Evolutionary conservation across 2,329 filamentous ascomycete genomes (phyloP), one percentile per base, ranked within the genome.

Genomic region (Sclerotinia borealis): DNA sequence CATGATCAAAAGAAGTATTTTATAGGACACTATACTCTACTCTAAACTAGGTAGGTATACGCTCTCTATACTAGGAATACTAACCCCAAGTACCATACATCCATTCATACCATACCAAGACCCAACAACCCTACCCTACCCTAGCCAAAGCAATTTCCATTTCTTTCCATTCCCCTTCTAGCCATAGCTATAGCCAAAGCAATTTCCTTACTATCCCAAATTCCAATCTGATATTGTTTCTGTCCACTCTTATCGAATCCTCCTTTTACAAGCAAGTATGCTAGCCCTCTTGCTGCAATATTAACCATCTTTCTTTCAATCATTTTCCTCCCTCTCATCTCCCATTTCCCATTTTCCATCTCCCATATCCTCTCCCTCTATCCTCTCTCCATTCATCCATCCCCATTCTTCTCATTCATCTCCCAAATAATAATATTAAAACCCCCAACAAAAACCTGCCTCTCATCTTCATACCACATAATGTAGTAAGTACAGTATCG

Each of bases 131-230:
- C n/a, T n/a, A n/a, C n/a, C n/a, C n/a, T n/a, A n/a, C 25, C 9
- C 2, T 39, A 39, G 48, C 48, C 48, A 50, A 39, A 50, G 48
- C 43, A n/a, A 47, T 25, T n/a, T n/a, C n/a, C n/a, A n/a, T n/a
- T n/a, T n/a, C n/a, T n/a, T n/a, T n/a, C n/a, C n/a, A n/a, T n/a
- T n/a, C n/a, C n/a, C n/a, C n/a, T n/a, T n/a, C n/a, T n/a, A n/a
- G n/a, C n/a, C n/a, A n/a, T n/a, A 51, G 48, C 48, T 29, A 51
- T 55, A 55, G 51, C 51, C 51, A 55, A 55, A 55, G 52, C 37
- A 55, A 55, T 15, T 43, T 25, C 19, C 29, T 1, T 29, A 34
- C 13, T 19, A 55, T 55, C 37, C 37, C 19, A 41, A 41, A 11
- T 29, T 27, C 36, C 36, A 45, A 45, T n/a, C n/a, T 9, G 19